phyloP scores from a whole-genome alignment of 805 yeast genomes.

The Suhomyces sp. region DNA sequence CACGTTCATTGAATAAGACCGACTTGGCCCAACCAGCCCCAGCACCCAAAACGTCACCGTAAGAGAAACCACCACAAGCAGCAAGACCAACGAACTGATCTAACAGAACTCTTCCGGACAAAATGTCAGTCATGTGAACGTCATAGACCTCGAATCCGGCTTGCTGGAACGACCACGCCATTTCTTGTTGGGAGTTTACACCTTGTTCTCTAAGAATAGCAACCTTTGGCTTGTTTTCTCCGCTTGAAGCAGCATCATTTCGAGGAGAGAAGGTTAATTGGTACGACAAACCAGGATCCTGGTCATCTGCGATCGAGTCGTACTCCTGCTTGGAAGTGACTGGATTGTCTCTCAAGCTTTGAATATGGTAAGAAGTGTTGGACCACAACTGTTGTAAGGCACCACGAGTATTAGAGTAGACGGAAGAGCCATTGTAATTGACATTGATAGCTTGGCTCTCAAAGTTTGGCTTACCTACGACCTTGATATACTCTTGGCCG shows the following conservation, averaged over 20 bases:
- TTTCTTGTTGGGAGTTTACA: constrained; percentile 95
- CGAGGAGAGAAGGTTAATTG: constrained; percentile 67
- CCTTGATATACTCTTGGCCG: constrained; percentile 46
- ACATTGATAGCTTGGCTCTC: constrained; percentile 50
- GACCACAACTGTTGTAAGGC: constrained; percentile 81
- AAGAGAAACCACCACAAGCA: constrained; percentile 98
- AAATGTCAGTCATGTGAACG: constrained; percentile 93
- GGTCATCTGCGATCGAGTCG: constrained; percentile 67
- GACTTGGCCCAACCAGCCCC: constrained; percentile 99
- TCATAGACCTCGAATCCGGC: constrained; percentile 95
- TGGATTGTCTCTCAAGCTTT: constrained; percentile 92
- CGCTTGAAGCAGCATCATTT: constrained; percentile 39
- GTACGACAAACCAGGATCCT: constrained; percentile 86
- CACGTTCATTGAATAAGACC: constrained; percentile 75
- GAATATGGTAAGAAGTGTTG: constrained; percentile 84
- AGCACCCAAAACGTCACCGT: constrained; percentile 98
- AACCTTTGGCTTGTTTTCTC: constrained; percentile 65
- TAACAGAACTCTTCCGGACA: constrained; percentile 67
- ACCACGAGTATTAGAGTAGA: constrained; percentile 59
- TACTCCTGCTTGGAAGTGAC: constrained; percentile 84
- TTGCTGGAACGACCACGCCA: constrained; percentile 95
- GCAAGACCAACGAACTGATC: constrained; percentile 88
- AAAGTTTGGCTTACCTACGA: constrained; percentile 70
- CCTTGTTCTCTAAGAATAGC: constrained; percentile 98
- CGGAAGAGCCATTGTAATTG: constrained; percentile 41